phyloP scores from a whole-genome alignment of 176 grass and related monocot species.

The Raddia distichophylla region DNA sequence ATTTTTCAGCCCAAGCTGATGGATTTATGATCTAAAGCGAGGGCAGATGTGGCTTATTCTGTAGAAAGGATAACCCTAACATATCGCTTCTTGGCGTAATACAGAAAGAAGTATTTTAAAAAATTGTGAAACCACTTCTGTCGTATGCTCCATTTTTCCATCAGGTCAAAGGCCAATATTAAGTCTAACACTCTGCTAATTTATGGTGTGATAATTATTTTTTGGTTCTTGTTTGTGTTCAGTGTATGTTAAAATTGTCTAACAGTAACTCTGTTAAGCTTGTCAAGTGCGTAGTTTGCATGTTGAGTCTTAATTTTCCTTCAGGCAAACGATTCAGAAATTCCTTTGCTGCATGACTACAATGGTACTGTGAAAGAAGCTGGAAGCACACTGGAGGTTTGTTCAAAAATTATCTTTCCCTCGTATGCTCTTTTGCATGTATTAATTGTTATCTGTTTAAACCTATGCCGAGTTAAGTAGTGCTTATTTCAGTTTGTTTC shows the following conservation, averaged over 20 bases:
- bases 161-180: background rate
- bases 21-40: background rate
- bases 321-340: conserved; percentile 92
- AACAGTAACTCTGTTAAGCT: conserved; percentile 4
- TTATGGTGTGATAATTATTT: background rate
- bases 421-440: conserved; percentile 31
- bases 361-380: conserved; percentile 63
- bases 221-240: background rate
- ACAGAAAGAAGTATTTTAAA: background rate
- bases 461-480: too few species aligned
- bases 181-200: background rate
- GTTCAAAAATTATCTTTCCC: conserved; percentile 13
- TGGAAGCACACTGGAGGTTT: conserved; percentile 70
- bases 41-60: background rate
- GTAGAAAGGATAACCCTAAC: background rate
- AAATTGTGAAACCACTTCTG: background rate
- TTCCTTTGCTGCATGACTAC: conserved; percentile 90
- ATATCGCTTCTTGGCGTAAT: conserved; percentile 5
- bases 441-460: too few species aligned
- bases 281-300: conserved; percentile 9
- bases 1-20: too few species aligned
- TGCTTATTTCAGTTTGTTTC: too few species aligned
- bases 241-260: conserved; percentile 13
- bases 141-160: background rate
- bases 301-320: conserved; percentile 24